Evolutionary conservation across 768 basidiomycete genomes (phyloP).

Genomic region (Tylopilus subfusipes): DNA sequence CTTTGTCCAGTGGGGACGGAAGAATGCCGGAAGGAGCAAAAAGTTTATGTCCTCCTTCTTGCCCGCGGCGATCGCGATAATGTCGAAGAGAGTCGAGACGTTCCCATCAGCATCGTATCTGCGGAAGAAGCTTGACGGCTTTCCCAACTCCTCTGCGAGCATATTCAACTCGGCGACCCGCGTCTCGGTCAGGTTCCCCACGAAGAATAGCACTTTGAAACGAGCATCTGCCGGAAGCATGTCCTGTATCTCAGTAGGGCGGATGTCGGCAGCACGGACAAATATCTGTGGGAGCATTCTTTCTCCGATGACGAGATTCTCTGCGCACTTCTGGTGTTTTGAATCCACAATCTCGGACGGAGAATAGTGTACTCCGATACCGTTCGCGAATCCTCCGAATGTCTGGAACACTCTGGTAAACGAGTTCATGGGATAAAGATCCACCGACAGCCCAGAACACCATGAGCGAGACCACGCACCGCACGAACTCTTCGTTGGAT

Average conservation of each 20-base stretch:
- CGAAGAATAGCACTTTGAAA: background rate
- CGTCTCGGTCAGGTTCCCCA: background rate
- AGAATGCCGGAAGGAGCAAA: background rate
- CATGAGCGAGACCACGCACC: background rate
- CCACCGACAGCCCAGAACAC: background rate
- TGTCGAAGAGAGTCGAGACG: background rate
- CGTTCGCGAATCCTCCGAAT: background rate
- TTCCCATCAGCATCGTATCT: background rate
- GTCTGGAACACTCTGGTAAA: background rate
- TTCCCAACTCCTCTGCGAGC: background rate
- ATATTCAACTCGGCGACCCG: background rate
- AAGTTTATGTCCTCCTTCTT: background rate
- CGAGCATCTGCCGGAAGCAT: background rate
- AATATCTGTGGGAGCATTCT: background rate
- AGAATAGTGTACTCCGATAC: background rate
- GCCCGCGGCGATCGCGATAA: background rate
- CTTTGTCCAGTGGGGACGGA: conserved; percentile 4
- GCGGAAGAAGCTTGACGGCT: background rate
- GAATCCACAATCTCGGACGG: background rate
- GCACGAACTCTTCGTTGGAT: background rate
- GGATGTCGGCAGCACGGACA: background rate
- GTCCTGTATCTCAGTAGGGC: background rate
- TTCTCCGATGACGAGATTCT: background rate
- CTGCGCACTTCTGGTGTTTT: background rate
- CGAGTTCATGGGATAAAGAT: background rate